Conservation (phyloP, 441 rosid species). For the Macaranga tanarius region DNA sequence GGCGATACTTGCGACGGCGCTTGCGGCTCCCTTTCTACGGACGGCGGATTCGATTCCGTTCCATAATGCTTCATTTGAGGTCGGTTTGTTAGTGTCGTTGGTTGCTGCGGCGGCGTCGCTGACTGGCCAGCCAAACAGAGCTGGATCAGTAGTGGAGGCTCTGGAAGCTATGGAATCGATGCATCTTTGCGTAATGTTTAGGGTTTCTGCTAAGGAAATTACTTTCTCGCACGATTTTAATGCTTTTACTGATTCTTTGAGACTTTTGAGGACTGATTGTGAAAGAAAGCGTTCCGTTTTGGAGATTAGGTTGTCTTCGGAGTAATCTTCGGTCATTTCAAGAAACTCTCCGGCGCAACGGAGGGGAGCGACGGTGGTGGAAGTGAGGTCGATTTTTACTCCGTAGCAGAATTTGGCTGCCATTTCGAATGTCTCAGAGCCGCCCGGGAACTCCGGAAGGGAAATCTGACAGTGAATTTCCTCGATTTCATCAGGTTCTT, state of each 20-base stretch:
- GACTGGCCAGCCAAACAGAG: constrained; percentile 92
- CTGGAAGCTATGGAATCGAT: constrained; percentile 67
- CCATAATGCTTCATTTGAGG: constrained; percentile 45
- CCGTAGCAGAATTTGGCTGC: constrained; percentile 97
- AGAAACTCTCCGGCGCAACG: constrained; percentile 86
- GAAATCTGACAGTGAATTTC: constrained; percentile 62
- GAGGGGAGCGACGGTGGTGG: constrained; percentile 74
- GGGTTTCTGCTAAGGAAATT: constrained; percentile 56
- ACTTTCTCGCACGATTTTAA: constrained; percentile 78
- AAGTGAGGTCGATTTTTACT: constrained; percentile 79
- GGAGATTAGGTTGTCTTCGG: constrained; percentile 74
- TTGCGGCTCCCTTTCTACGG: constrained; percentile 59
- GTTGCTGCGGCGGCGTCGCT: constrained; percentile 28
- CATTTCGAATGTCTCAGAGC: constrained; percentile 84
- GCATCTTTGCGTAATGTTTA: constrained; percentile 68
- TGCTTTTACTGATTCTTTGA: constrained; percentile 78
- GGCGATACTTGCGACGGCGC: neutral
- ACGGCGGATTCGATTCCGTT: constrained; percentile 75
- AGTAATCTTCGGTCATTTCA: constrained; percentile 89
- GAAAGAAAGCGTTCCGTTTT: constrained; percentile 77
- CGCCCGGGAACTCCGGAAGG: constrained; percentile 77
- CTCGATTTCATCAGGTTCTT: constrained; percentile 34
- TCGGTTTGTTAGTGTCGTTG: neutral
- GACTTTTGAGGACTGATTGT: constrained; percentile 69
- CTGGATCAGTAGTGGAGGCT: constrained; percentile 82